Percentiles rank a stretch among this genome's conserved stretches.
These are phyloP conservation scores for Leptodermis oblonga DNA, from an alignment of 257 asterid genomes.

Conservation along the genomic window DNA sequence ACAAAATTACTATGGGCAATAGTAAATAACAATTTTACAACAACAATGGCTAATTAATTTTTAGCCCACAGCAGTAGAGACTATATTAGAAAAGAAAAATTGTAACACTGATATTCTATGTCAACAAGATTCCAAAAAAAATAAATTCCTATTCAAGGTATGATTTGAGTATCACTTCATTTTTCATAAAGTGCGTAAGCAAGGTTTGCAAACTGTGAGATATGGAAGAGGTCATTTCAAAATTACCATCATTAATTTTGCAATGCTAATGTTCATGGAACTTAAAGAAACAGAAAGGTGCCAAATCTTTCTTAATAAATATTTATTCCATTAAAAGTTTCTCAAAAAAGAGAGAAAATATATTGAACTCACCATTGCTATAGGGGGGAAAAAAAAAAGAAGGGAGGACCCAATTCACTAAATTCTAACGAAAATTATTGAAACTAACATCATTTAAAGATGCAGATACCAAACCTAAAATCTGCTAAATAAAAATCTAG, in stretches of 20 bases:
- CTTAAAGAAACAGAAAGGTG: neutral
- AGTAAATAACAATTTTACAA: too few relatives aligned
- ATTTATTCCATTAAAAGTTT: neutral
- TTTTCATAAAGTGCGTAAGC: slow-evolving; percentile 18
- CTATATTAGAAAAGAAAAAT: slow-evolving; percentile 22
- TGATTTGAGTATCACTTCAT: slow-evolving; percentile 22
- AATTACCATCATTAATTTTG: slow-evolving; percentile 7
- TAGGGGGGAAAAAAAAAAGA: neutral
- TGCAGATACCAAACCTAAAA: neutral
- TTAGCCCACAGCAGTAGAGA: slow-evolving; percentile 23
- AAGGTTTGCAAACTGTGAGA: slow-evolving; percentile 17
- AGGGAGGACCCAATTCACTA: neutral
- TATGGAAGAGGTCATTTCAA: slow-evolving; percentile 15
- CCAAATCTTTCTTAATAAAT: neutral
- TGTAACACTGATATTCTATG: slow-evolving; percentile 29
- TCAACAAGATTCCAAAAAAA: slow-evolving; percentile 32
- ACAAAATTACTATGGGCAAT: too few relatives aligned
- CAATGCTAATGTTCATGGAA: neutral
- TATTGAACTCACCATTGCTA: neutral
- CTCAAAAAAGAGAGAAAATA: neutral
- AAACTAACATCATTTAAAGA: neutral
- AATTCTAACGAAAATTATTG: neutral
- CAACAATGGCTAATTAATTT: too few relatives aligned
- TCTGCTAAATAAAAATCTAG: neutral
- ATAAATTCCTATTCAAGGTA: slow-evolving; percentile 18